Evolutionary conservation across 2,329 filamentous ascomycete species (phyloP), one percentile per base, ranked within the genome.

Genomic region (Phaeosphaeria sp.): DNA sequence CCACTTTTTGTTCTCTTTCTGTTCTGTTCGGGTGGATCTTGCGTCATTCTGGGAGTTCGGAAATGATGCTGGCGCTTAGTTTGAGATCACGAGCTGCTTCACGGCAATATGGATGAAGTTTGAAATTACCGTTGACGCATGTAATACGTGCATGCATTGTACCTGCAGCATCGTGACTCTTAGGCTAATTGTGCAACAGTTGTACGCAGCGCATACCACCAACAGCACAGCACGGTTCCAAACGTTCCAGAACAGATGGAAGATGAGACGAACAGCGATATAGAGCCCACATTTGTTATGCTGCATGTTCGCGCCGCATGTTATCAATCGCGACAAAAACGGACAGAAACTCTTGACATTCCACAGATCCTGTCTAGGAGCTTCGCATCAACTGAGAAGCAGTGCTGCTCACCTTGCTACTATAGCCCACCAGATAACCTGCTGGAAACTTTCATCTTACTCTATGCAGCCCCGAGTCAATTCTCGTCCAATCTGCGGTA

Each of bases 51-150:
- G 27, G 51, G 55, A 49, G 45, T 61, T 49, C 45, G 36, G 48
- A 44, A 40, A 52, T 39, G 48, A 49, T 53, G 47, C 56, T 24
- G 53, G 56, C 51, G 59, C 58, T 59, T 52, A 44, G 51, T 45
- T 58, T 49, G 47, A 40, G 39, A 52, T 57, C 22, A 46, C 56
- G 49, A 51, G 57, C 45, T 54, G 57, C 56, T 63, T 62, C 49
- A 53, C 48, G 53, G 56, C 61, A 69, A 70, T 69, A 64, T 70
- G 63, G 57, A 69, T 61, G 52, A 71, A 30, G 49, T 61, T 52
- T 47, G 45, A 60, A 52, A 50, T 33, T 52, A 45, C 30, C 30
- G 24, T 55, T 55, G 51, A 51, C 49, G 54, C 54, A 57, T 50
- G 60, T 60, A 61, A 64, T 61, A 56, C 57, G 55, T 61, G 61